Evolutionary conservation across 345 rosid species (phyloP), one percentile per base, ranked within the genome.

Genomic region (Eutrema japonicum): DNA sequence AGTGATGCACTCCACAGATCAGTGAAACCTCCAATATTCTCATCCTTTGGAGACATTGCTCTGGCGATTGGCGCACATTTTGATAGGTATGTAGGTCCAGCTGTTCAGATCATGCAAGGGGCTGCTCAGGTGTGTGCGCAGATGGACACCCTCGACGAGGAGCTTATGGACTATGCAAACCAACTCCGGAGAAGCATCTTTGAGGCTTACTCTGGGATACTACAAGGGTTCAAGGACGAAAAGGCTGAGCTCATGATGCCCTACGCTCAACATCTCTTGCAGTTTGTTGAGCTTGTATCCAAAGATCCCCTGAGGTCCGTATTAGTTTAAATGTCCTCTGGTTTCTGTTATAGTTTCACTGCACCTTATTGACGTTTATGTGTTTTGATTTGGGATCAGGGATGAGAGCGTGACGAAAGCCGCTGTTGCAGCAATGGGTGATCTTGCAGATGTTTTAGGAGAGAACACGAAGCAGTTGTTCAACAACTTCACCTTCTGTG

Each of bases 21-120:
- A 10, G 96, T 95, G 33, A 95, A 95, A 82, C 97, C 99, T 74
- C 92, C 96, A 8, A 95, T 95, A 60, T 87, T 95, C 79, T 88
- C 96, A 32, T 85, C 89, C 81, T 88, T 95, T 64, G 99, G 99
- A 40, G 99, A 92, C 74, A 84, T 95, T 68, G 97, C 93, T 65
- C 88, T 95, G 71, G 96, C 97, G 3, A 85, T 95, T 16, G 92
- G 96, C 37, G 88, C 79, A 16, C 87, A 86, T 12, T 95, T 95
- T 72, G 88, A 82, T 59, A 90, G 90, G 80, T 95, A 92, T 16
- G 82, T 90, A 3, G 82, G 77, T 11, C 67, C 83, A 68, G 82
- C 92, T 26, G 64, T 90, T 64, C 86, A 83, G 60, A 87, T 92
- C 86, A 86, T 92, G 92, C 96, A 85, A 70, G 91, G 86, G 6